A percentile compares a stretch with the other conserved stretches of the same genome.
Evolutionary conservation across 371 early-diverging fungal species (phyloP).

Genomic region (Choanephora cucurbitarum): DNA sequence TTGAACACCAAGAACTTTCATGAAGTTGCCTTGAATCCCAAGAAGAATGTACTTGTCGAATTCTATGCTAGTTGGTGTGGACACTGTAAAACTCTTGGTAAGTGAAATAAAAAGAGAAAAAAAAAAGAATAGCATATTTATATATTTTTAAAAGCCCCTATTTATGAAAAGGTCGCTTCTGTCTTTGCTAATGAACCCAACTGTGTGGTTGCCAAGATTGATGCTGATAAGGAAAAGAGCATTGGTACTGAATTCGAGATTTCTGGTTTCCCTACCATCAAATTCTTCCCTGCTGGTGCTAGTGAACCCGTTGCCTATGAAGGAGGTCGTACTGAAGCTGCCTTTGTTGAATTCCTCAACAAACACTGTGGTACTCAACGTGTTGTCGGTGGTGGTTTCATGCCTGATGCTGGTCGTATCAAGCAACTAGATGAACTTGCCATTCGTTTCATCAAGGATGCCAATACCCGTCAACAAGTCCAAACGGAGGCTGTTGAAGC

Average conservation of each 20-base stretch:
- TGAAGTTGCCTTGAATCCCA: constrained; percentile 57
- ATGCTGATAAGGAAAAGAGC: constrained; percentile 71
- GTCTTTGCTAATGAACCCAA: constrained; percentile 52
- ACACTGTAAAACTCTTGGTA: constrained; percentile 78
- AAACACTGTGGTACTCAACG: constrained; percentile 84
- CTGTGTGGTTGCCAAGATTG: constrained; percentile 86
- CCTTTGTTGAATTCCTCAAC: constrained; percentile 89
- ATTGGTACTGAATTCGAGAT: constrained; percentile 66
- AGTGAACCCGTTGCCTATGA: constrained; percentile 74
- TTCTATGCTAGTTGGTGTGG: constrained; percentile 90
- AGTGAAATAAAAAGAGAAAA: too few species aligned
- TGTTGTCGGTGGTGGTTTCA: constrained; percentile 74
- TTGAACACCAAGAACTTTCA: constrained; percentile 73
- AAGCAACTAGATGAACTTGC: constrained; percentile 68
- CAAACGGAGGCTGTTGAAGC: constrained; percentile 41
- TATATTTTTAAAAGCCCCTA: too few species aligned
- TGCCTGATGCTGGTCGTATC: constrained; percentile 63
- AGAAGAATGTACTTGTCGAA: constrained; percentile 75
- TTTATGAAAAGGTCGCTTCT: constrained; percentile 62
- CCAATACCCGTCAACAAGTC: constrained; percentile 37
- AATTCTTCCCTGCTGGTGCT: constrained; percentile 81
- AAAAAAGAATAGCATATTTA: too few species aligned
- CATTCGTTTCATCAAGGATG: constrained; percentile 57
- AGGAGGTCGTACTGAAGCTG: constrained; percentile 78
- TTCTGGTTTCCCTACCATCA: constrained; percentile 82